phyloP scores from a whole-genome alignment of 495 filamentous ascomycete genomes.

The Podospora anserina region DNA sequence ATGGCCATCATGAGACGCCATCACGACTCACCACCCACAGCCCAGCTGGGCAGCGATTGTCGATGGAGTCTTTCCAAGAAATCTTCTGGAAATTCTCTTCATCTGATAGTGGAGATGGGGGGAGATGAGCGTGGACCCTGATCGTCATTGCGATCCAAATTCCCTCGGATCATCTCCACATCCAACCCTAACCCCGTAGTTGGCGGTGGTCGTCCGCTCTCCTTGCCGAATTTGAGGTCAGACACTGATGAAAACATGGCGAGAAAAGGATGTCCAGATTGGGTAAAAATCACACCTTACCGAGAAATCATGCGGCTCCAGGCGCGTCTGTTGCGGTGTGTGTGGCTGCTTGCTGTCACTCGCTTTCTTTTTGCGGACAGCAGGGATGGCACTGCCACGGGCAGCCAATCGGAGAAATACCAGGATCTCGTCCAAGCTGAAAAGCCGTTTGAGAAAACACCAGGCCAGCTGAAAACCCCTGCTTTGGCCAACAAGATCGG shows the following conservation, averaged over 20 bases:
- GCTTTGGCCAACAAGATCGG: constrained; percentile 4
- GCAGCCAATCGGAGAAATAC: not conserved
- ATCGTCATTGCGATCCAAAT: not conserved
- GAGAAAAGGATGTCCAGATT: not conserved
- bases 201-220: not conserved
- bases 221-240: not conserved
- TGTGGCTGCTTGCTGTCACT: not conserved
- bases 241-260: too few relatives aligned
- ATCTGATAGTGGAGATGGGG: not conserved
- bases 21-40: not conserved
- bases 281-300: not conserved
- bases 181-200: not conserved
- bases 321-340: not conserved
- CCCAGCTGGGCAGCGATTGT: not conserved
- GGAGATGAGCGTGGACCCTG: not conserved
- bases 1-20: not conserved
- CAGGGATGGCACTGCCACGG: not conserved
- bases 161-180: not conserved
- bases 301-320: not conserved
- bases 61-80: not conserved
- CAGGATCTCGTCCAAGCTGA: not conserved
- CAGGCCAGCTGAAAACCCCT: constrained; percentile 12
- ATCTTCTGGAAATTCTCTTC: not conserved
- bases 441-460: constrained; percentile 8
- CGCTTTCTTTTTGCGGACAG: not conserved